phyloP scores from a whole-genome alignment of 345 rosid species.

The Linum tenue region DNA sequence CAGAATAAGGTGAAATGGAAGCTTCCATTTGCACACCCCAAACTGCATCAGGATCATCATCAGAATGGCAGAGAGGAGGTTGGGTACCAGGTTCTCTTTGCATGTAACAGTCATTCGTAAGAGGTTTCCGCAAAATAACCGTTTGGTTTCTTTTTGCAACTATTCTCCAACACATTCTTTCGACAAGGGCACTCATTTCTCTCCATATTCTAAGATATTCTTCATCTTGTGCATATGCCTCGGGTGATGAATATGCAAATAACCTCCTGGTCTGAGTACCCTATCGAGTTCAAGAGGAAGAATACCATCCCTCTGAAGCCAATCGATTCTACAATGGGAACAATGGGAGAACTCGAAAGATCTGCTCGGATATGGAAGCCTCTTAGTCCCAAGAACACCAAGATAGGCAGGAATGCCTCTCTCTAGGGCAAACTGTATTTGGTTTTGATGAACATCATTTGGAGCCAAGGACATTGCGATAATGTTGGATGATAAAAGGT shows the following conservation, averaged over 20 bases:
- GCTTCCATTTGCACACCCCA: slow-evolving; percentile 84
- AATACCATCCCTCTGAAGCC: slow-evolving; percentile 98
- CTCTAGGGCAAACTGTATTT: slow-evolving; percentile 96
- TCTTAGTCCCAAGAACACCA: slow-evolving; percentile 90
- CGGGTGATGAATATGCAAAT: slow-evolving; percentile 97
- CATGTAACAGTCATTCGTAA: slow-evolving; percentile 80
- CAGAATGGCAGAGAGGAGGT: slow-evolving; percentile 88
- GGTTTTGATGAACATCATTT: slow-evolving; percentile 98
- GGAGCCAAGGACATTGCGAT: slow-evolving; percentile 91
- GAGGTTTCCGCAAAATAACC: slow-evolving; percentile 92
- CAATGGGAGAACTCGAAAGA: slow-evolving; percentile 97
- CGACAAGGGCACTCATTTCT: slow-evolving; percentile 88
- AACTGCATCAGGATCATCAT: slow-evolving; percentile 84
- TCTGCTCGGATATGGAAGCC: slow-evolving; percentile 98
- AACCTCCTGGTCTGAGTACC: slow-evolving; percentile 93
- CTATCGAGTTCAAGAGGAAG: slow-evolving; percentile 98
- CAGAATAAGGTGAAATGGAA: slow-evolving; percentile 83
- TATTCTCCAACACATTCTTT: slow-evolving; percentile 91
- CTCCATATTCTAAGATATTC: slow-evolving; percentile 90
- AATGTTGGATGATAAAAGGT: slow-evolving; percentile 78
- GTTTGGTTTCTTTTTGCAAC: slow-evolving; percentile 91
- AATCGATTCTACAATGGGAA: slow-evolving; percentile 95
- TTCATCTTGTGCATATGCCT: slow-evolving; percentile 96
- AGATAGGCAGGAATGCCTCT: slow-evolving; percentile 99
- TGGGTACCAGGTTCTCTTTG: slow-evolving; percentile 70